Evolutionary conservation across 192 early-diverging fungal genomes (phyloP), one percentile per base, ranked within the genome.

Genomic region (Phlyctochytrium bullatum): DNA sequence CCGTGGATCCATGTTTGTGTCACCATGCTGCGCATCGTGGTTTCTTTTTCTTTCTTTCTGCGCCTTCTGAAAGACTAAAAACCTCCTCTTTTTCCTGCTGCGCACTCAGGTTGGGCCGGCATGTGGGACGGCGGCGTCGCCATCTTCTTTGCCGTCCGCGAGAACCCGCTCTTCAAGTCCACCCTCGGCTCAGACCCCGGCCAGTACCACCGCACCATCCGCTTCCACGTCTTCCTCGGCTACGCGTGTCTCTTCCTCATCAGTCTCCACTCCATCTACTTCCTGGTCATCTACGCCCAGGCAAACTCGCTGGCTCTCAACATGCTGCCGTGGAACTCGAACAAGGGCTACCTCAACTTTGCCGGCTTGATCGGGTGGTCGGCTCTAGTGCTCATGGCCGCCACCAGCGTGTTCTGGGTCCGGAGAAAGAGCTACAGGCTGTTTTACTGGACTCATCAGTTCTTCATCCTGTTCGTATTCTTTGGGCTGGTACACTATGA

Each of bases 361-460:
- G 17, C 17, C 3, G 67, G 67, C 31, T 4, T 69, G 54, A 12
- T 69, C 2, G 29, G 31, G 3, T 69, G 67, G 69, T 25, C 52
- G 20, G 30, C 64, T 16, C 27, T 69, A 64, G 25, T 60, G 2
- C 25, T 30, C 30, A 69, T 69, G 67, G 31, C 30, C 32, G 40
- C 32, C 12, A 57, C 65, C 2, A 68, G 65, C 17, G 25, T 69
- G 23, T 69, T 24, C 65, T 36, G 33, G 58, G 31, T 69, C 16
- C 59, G 67, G 1, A 64, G 67, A 3, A 71, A 52, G 16, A 30
- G 14, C 36, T 69, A 54, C 65, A 6, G 31, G 2, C 12, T 69
- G 24, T 69, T 69, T 34, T 66, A 66, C 35, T 67, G 59, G 59
- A 56, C 54, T 12, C 67, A 69, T 34, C 67, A 69, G 67, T 64